Base-by-base conservation (phyloP, 192 early-diverging fungal genomes). In the Backusella morwellensis region DNA sequence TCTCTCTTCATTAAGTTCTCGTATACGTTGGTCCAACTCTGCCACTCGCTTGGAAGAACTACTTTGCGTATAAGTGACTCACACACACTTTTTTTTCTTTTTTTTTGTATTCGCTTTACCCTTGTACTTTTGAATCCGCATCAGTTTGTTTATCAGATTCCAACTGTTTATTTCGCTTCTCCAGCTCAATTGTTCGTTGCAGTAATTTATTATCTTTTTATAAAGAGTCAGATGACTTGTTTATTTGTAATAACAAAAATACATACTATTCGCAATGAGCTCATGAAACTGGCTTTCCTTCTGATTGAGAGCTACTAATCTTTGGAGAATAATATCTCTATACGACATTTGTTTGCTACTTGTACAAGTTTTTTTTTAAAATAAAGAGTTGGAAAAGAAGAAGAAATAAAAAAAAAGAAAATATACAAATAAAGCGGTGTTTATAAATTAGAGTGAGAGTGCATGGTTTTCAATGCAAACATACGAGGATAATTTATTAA, bases 1-100 rank as follows among this genome's bases (percentile, higher is more conserved):
- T 17, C 91, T 92, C 81, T 99, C 97, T 54, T 95, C 90, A 80
- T 97, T 95, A 23, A 98, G 84, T 32, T 81, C 78, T n/a, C 84
- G 78, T 3, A 97, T 78, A 75, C 95, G 89, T 47, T 86, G 84
- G 81, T 96, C 95, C 29, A 97, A 87, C 67, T 95, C 93, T 26
- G 44, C 21, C 12, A 72, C 21, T 72, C 11, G 40, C 34, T 26
- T 15, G 26, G 40, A 50, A 19, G n/a, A 35, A 68, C 67, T 68
- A 9, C 32, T 66, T 17, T 36, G 35, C 36, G 0, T 35, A 34
- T 19, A 8, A 15, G 17, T 17, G 35, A 68, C 12, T 1, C 1
- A 15, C 7, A 12, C 34, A n/a, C 66, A 1, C 1, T 32, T 32
- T 69, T 38, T 11, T 40, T 21, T 41, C 59, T 19, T 68, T 34